A percentile compares a stretch with the other conserved stretches of the same genome.
These are phyloP conservation scores for Thymus quinquecostatus DNA, from an alignment of 257 asterid genomes.

Conservation along the genomic window DNA sequence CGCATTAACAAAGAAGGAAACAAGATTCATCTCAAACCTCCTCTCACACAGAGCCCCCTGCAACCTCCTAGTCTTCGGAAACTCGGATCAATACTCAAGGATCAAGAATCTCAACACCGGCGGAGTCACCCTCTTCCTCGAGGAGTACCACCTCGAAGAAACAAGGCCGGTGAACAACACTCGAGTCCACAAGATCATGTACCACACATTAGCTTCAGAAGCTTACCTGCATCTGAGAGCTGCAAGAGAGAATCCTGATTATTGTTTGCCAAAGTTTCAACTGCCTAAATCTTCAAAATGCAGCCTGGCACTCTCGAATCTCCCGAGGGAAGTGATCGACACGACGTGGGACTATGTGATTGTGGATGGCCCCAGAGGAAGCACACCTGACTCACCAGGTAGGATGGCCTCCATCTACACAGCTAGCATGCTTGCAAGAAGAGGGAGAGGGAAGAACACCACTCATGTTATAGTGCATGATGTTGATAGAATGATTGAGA, in stretches of 20 bases:
- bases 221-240: slow-evolving; percentile 67
- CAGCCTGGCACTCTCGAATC: slow-evolving; percentile 51
- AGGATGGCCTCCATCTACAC: slow-evolving; percentile 81
- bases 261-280: slow-evolving; percentile 42
- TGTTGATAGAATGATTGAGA: slow-evolving; percentile 73
- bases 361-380: slow-evolving; percentile 84
- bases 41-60: slow-evolving; percentile 61
- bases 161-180: slow-evolving; percentile 34
- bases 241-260: slow-evolving; percentile 53
- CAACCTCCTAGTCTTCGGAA: slow-evolving; percentile 77
- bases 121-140: slow-evolving; percentile 67
- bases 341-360: slow-evolving; percentile 69
- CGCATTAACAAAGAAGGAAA: slow-evolving; percentile 57
- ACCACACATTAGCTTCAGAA: slow-evolving; percentile 61
- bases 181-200: slow-evolving; percentile 50
- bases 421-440: slow-evolving; percentile 70
- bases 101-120: slow-evolving; percentile 54
- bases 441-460: slow-evolving; percentile 31
- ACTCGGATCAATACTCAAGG: slow-evolving; percentile 42
- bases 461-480: slow-evolving; percentile 72
- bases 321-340: slow-evolving; percentile 51
- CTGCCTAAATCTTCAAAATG: slow-evolving; percentile 45
- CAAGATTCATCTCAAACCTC: slow-evolving; percentile 47
- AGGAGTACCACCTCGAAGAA: slow-evolving; percentile 53
- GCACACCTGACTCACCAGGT: slow-evolving; percentile 63